Base-by-base conservation (phyloP, 352 stramenopile species). In the Pythium sp. region DNA sequence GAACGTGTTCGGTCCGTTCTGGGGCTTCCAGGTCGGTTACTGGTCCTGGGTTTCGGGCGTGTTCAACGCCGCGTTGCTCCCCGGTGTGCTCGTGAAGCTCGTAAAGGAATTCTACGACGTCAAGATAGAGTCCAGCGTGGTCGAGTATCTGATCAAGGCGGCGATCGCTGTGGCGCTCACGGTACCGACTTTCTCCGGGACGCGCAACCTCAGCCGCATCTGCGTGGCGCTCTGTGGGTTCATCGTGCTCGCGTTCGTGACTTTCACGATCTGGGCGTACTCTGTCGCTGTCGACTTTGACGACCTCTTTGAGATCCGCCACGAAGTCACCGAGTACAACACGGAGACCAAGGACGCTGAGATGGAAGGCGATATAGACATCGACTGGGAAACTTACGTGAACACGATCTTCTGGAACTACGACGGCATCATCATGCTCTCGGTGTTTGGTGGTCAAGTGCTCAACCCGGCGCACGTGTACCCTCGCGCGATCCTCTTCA, bases 331-430 rank as follows among this genome's bases (percentile, higher is more conserved):
- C 6, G 51, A 36, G 22, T 80, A 74, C 49, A 65, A 75, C 34
- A 4, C n/a, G 0, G 51, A 47, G 3, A 72, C 69, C 0, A 59
- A 56, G 0, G 70, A 84, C 20, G 69, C 69, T 20, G 56, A 74
- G 15, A 30, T 75, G 30, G 71, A 64, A 0, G 81, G 80, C 0
- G 47, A 70, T 0, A 62, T 88, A 24, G 71, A 65, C 0, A 90
- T 92, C 64, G 58, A 97, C 5, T 98, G 92, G 92, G 59, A 75
- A 12, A 83, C 82, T 1, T 87, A 94, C 30, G 62, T 98, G 8
- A 98, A 98, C 74, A 97, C 95, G 32, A 75, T 99, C 43, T 98
- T 98, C 77, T 99, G 95, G 94, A 98, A 97, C 76, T 92, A 97
- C 54, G 98, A 98, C 71, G 94, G 90, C 32, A 98, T 98, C 71